These are phyloP conservation scores for Penicillium atrosanguineum DNA, from an alignment of 495 filamentous ascomycete genomes.

Conservation along the genomic window DNA sequence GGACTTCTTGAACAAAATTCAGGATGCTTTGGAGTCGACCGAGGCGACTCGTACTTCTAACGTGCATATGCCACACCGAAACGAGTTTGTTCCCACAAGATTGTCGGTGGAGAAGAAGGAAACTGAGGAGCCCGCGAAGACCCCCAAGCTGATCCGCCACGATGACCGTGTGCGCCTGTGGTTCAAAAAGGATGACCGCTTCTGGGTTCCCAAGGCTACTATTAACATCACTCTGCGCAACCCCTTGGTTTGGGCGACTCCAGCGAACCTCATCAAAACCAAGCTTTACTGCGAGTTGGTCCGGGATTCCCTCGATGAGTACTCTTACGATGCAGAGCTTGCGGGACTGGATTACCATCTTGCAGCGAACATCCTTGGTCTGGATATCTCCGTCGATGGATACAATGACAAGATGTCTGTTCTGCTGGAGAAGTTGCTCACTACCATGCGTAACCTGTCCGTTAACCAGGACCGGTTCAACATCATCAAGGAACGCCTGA, in stretches of 20 bases:
- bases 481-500: slow-evolving; percentile 84
- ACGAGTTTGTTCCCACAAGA: slow-evolving; percentile 94
- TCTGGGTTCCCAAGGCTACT: slow-evolving; percentile 97
- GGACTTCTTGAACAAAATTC: slow-evolving; percentile 68
- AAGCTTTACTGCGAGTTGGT: slow-evolving; percentile 85
- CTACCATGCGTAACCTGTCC: slow-evolving; percentile 80
- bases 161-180: slow-evolving; percentile 82
- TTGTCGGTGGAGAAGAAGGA: slow-evolving; percentile 95
- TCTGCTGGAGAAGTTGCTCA: slow-evolving; percentile 84
- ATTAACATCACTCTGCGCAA: slow-evolving; percentile 77
- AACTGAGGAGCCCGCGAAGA: slow-evolving; percentile 65
- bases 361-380: slow-evolving; percentile 62
- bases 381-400: slow-evolving; percentile 78
- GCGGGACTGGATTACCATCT: slow-evolving; percentile 86
- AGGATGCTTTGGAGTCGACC: slow-evolving; percentile 57
- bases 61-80: slow-evolving; percentile 85
- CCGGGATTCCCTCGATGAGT: slow-evolving; percentile 85
- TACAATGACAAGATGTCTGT: slow-evolving; percentile 97
- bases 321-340: slow-evolving; percentile 94
- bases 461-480: slow-evolving; percentile 82
- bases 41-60: slow-evolving; percentile 59
- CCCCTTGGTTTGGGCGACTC: slow-evolving; percentile 71
- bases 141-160: slow-evolving; percentile 83
- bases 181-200: slow-evolving; percentile 98
- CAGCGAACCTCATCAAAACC: slow-evolving; percentile 72